Evolutionary conservation across 495 filamentous ascomycete species (phyloP), one percentile per base, ranked within the genome.

Genomic region (Evansstolkia leycettana): DNA sequence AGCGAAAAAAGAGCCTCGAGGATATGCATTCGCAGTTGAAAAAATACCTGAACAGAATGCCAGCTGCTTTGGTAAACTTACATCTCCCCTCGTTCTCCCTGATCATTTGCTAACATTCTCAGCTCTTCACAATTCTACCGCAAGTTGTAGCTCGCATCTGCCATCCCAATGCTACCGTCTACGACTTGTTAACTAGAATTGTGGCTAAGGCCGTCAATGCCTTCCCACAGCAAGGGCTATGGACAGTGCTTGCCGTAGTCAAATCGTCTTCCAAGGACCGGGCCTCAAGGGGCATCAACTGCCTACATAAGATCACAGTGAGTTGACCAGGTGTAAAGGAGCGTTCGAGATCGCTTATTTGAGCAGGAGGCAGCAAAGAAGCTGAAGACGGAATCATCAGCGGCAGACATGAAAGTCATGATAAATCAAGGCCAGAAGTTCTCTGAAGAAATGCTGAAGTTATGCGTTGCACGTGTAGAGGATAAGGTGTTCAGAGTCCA

Each of bases 71-170:
- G 43, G 64, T 67, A 32, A 47, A 24, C 7, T 15, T 15, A 3
- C n/a, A n/a, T n/a, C n/a, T n/a, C n/a, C n/a, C n/a, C n/a, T n/a
- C 11, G 20, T 12, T 5, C 19, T 30, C 5, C 15, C 7, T 17
- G 17, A 20, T 26, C 1, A n/a, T 33, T 17, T 39, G 23, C 44
- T 63, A 33, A 62, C 29, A 29, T 6, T 20, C 15, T 18, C 34
- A 71, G 51, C 85, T 92, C 47, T 95, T 94, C 55, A 94, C 89
- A 1, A 84, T 87, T 9, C 65, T 99, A 11, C 78, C 89, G 18
- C 90, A 99, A 58, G 78, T 96, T 27, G 76, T 96, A 36, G 85
- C 88, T 28, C 73, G 90, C 17, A 95, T 99, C 33, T 81, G 80
- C 29, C 89, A 96, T 60, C 74, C 82, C 0, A 82, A 93, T 54